Base-by-base conservation (phyloP, 164 flowering plant genomes). In the Paratinospora sagittata region DNA sequence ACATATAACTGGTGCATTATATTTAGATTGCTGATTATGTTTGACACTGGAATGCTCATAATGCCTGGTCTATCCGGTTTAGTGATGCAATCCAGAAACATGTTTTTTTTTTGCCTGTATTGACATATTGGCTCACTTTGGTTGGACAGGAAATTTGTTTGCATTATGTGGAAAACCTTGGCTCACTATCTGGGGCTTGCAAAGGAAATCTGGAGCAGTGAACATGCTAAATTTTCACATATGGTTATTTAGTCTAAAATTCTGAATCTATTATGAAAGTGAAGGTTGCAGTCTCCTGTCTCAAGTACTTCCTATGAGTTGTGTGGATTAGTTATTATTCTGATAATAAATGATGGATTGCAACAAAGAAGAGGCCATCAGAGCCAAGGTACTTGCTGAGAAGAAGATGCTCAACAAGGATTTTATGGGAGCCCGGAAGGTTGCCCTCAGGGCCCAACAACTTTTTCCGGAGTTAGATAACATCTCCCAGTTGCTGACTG, bases 301-400 rank as follows among this genome's bases (percentile, higher is more conserved):
- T 60, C 45, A 69, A 16, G 14, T 21, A 58, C 45, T 19, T 26
- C 43, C 55, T 34, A 45, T 73, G 73, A 62, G 67, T 27, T 39
- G 55, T 19, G n/a, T 57, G 17, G 61, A 43, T 37, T 57, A 5
- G 47, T 34, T 39, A 62, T 39, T 8, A 33, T 72, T 69, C 41
- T 14, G 61, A 8, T 19, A 49, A 41, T 67, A 43, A 67, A 70
- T 21, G 41, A 91, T 91, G 97, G 97, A 91, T 36, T 90, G 92
- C 89, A 93, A 91, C 80, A 88, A 87, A 77, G 97, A 89, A 72
- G 97, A 91, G 81, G 97, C 98, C 63, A 24, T 81, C 9, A 83
- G 87, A 76, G 98, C 92, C 67, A 93, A 78, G 80, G 84, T 23
- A 2, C 74, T 91, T 45, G 98, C 97, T 16, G 90, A 86, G 73